Base-by-base conservation (phyloP, 805 yeast species). In the Saccharomycopsis javanensis region DNA sequence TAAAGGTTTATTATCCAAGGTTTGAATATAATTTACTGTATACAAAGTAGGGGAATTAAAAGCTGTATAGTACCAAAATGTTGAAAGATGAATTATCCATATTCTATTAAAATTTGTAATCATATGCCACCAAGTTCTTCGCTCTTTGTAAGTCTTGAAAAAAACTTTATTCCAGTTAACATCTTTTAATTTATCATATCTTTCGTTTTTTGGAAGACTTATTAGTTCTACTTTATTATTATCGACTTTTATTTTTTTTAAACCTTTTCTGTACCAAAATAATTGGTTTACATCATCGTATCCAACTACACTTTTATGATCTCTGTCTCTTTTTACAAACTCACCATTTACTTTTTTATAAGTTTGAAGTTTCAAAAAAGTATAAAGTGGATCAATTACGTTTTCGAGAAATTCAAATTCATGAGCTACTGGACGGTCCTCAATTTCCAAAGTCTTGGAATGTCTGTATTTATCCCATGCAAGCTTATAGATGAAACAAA, bases 251-350 rank as follows among this genome's bases (percentile, higher is more conserved):
- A 94, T 90, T 74, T 91, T 86, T 59, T 95, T 83, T 62, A 94
- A 86, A 78, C 99, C 99, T 75, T 94, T 97, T 51, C 97, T 97
- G 74, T 94, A 94, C 99, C 99, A 94, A 75, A 95, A 94, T 65
- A 94, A 79, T 78, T 94, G 99, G 73, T 94, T 94, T 60, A 94
- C 95, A 77, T 94, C 99, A 77, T 94, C 99, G 71, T 94, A 94
- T 71, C 99, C 95, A 65, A 87, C 79, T 62, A 87, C 75, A 63
- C 82, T 75, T 73, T 84, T 84, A 72, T 87, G 96, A 70, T 87
- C 96, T 68, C 75, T 83, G 75, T 87, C 94, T 75, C 96, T 85
- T 71, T 86, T 86, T 60, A 86, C 85, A 65, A 79, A 86, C 72
- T 89, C 83, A 60, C 94, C 94, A 64, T 86, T 89, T 61, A 80